Conservation (phyloP, 2,329 filamentous ascomycete species). For the Clonostachys sp. region DNA sequence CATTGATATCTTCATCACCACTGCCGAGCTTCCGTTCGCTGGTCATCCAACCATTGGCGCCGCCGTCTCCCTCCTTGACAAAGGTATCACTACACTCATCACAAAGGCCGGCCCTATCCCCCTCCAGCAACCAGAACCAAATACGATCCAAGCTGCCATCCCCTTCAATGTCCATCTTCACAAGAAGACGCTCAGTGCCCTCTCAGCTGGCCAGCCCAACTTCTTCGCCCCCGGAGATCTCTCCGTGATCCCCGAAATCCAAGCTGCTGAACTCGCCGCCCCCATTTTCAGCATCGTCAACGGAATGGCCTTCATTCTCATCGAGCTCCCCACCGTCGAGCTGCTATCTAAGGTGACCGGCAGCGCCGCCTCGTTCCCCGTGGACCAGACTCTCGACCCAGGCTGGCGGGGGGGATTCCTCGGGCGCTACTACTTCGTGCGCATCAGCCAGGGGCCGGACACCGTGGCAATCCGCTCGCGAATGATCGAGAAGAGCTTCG, state of each 20-base stretch:
- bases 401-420: conserved; percentile 49
- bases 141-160: conserved; percentile 54
- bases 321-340: conserved; percentile 56
- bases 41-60: conserved; percentile 59
- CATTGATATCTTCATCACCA: conserved; percentile 56
- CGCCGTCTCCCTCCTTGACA: conserved; percentile 41
- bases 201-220: neutral
- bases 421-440: conserved; percentile 57
- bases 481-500: conserved; percentile 48
- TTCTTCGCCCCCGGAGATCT: conserved; percentile 15
- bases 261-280: conserved; percentile 29
- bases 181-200: conserved; percentile 25
- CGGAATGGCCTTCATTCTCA: conserved; percentile 69
- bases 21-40: conserved; percentile 55
- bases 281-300: conserved; percentile 61
- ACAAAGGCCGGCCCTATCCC: conserved; percentile 55
- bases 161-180: conserved; percentile 66
- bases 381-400: conserved; percentile 36
- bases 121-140: conserved; percentile 27
- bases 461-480: conserved; percentile 45
- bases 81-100: conserved; percentile 34
- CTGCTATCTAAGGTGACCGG: conserved; percentile 41
- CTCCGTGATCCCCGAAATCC: conserved; percentile 17
- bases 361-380: conserved; percentile 22
- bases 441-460: conserved; percentile 12